Evolutionary conservation across 768 basidiomycete species (phyloP).

Genomic region (Clathrus columnatus): DNA sequence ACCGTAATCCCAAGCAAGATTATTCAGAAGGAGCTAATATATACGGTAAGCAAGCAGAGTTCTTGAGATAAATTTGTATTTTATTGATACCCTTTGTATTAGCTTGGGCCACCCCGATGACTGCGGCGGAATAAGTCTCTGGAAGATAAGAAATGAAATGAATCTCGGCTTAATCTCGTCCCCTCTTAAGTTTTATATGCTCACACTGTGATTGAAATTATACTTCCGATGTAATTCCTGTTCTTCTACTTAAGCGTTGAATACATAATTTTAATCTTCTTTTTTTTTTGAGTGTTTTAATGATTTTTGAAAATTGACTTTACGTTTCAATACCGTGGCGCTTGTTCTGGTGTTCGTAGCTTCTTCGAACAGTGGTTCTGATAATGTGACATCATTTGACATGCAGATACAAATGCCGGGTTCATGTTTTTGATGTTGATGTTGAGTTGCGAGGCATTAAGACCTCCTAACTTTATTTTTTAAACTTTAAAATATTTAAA

Average conservation of each 20-base stretch:
- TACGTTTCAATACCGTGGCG: too few relatives aligned
- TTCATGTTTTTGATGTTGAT: not conserved
- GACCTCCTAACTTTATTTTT: not conserved
- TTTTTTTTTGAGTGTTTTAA: too few relatives aligned
- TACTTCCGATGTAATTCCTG: too few relatives aligned
- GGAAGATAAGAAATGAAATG: not conserved
- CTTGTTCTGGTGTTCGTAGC: not conserved
- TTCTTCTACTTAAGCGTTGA: too few relatives aligned
- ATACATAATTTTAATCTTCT: too few relatives aligned
- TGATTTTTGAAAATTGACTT: too few relatives aligned
- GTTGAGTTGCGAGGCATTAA: not conserved
- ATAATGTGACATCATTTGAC: not conserved
- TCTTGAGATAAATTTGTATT: not conserved
- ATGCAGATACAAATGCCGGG: not conserved
- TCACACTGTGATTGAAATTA: too few relatives aligned
- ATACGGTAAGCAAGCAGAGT: not conserved
- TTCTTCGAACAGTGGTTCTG: not conserved
- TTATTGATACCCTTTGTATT: not conserved
- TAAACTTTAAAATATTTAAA: not conserved
- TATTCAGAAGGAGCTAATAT: slow-evolving; percentile 1
- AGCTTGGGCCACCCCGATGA: slow-evolving; percentile 7
- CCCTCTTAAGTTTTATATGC: too few relatives aligned
- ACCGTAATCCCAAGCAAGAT: not conserved
- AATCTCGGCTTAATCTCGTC: not conserved
- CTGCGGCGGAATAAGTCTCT: not conserved